phyloP scores from a whole-genome alignment of 805 yeast genomes.

The Pichia pseudocactophila region DNA sequence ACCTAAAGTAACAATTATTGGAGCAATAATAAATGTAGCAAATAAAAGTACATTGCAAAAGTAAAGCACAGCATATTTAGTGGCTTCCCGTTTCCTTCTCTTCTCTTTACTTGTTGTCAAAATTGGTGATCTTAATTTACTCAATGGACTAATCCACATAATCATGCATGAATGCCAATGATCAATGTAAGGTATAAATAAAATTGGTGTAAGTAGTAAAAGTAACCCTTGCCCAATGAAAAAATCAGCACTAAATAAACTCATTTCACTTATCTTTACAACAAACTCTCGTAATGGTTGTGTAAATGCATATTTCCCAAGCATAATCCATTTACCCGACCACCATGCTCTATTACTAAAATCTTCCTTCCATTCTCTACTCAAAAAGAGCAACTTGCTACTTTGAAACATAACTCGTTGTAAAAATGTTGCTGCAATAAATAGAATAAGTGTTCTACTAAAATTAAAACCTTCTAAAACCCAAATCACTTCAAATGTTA shows the following conservation, averaged over 20 bases:
- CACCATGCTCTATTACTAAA: slow-evolving; percentile 41
- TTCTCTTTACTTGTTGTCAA: slow-evolving; percentile 32
- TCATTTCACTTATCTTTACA: slow-evolving; percentile 38
- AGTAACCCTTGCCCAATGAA: slow-evolving; percentile 35
- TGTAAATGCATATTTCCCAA: slow-evolving; percentile 29
- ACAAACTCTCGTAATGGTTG: slow-evolving; percentile 40
- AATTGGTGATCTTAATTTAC: slow-evolving; percentile 31
- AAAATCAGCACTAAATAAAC: slow-evolving; percentile 40
- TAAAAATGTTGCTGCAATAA: slow-evolving; percentile 30
- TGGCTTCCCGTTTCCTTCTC: slow-evolving; percentile 32
- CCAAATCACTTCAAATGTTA: slow-evolving; percentile 30
- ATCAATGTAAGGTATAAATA: slow-evolving; percentile 39
- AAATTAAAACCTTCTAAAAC: slow-evolving; percentile 36
- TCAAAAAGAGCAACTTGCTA: slow-evolving; percentile 26
- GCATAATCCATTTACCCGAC: slow-evolving; percentile 41
- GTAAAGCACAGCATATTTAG: slow-evolving; percentile 40
- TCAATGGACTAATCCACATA: slow-evolving; percentile 39
- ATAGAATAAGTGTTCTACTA: slow-evolving; percentile 31
- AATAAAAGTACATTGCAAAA: slow-evolving; percentile 32
- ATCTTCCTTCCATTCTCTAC: slow-evolving; percentile 36
- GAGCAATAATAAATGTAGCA: slow-evolving; percentile 36
- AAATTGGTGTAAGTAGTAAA: slow-evolving; percentile 31
- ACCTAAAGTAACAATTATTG: slow-evolving; percentile 31
- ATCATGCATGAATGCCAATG: slow-evolving; percentile 40
- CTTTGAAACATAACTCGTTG: slow-evolving; percentile 31